These are phyloP conservation scores for Dipteronia sinensis DNA, from an alignment of 345 rosid genomes.

Conservation along the genomic window DNA sequence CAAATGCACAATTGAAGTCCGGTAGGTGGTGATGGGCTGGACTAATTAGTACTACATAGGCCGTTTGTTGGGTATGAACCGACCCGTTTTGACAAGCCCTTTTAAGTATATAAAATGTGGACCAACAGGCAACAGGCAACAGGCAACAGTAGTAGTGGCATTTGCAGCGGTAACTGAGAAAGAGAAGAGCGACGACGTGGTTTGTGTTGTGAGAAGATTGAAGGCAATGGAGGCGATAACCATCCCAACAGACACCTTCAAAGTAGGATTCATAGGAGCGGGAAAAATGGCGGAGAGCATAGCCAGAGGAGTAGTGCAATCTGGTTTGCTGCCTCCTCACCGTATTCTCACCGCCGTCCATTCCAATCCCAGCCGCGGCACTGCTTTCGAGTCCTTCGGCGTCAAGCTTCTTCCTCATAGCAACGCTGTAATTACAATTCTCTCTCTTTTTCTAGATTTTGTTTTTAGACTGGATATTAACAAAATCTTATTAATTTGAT, in stretches of 20 bases:
- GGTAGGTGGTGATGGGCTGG: too few species aligned
- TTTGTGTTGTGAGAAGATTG: too few species aligned
- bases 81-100: too few species aligned
- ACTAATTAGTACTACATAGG: too few species aligned
- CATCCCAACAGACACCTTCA: slow-evolving; percentile 50
- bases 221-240: slow-evolving; percentile 48
- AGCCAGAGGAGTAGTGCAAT: slow-evolving; percentile 72
- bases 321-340: slow-evolving; percentile 70
- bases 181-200: too few species aligned
- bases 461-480: not conserved
- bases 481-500: not conserved
- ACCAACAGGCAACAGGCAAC: too few species aligned
- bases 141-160: too few species aligned
- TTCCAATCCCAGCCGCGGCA: slow-evolving; percentile 58
- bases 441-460: not conserved
- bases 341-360: slow-evolving; percentile 71
- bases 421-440: slow-evolving; percentile 40
- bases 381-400: slow-evolving; percentile 72
- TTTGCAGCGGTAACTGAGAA: too few species aligned
- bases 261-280: slow-evolving; percentile 79
- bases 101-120: too few species aligned
- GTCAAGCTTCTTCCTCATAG: slow-evolving; percentile 51
- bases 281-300: slow-evolving; percentile 97
- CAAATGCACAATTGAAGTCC: too few species aligned
- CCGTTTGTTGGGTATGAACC: too few species aligned